Base-by-base conservation (phyloP, 345 rosid genomes). In the Eutrema yunnanense region DNA sequence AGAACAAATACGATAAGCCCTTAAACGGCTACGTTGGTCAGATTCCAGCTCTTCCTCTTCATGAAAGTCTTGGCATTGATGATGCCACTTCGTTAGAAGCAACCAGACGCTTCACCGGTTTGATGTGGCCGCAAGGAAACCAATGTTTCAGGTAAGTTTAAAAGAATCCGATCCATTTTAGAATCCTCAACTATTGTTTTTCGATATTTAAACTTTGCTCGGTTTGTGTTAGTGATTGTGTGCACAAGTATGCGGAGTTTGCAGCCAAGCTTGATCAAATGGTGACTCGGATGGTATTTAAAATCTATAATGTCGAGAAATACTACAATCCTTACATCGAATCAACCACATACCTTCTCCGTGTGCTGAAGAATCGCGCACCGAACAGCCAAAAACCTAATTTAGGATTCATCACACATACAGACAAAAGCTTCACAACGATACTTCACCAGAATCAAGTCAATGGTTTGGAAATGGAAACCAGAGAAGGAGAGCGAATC, bases 381-480 rank as follows among this genome's bases (percentile, higher is more conserved):
- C 33, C 85, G 33, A 6, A 57, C 58, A 55, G 32, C 19, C 30
- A 53, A 2, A 86, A 33, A 0, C 57, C n/a, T 33, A 74, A 53
- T 34, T 57, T 80, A 13, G 92, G 81, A 6, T 74, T 83, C 38
- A 48, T 54, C 2, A 50, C 75, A 27, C 92, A 86, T 48, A 86
- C 88, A 3, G 96, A 88, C 72, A 88, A 86, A 83, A 83, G 84
- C 80, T 79, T 85, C 56, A 61, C 83, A n/a, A 81, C 85, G 34
- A 73, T 90, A 40, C 87, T 88, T 75, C 84, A 86, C 59, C 90
- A 86, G 61, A 77, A 82, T 74, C 82, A 84, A 48, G 79, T 84
- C 16, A 78, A 78, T 55, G 94, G 88, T 9, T 67, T 88, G 10
- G 84, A 88, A 79, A 69, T 88, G 13, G 72, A 81, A 64, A 80